These are phyloP conservation scores for Apiospora koreana DNA, from an alignment of 2,329 filamentous ascomycete species.

Conservation along the genomic window DNA sequence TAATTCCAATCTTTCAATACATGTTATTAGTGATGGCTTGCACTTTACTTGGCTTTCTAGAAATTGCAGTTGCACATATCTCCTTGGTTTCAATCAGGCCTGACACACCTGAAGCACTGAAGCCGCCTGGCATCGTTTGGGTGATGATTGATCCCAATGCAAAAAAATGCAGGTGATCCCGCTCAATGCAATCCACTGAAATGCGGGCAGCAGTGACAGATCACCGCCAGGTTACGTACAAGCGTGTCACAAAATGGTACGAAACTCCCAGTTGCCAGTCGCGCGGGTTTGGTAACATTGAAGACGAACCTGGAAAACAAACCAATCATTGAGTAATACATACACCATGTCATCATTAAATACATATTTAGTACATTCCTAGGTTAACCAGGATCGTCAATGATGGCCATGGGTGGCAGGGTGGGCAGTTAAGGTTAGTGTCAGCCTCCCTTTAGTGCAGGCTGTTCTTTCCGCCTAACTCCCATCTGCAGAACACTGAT, in stretches of 20 bases:
- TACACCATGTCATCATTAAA: no score
- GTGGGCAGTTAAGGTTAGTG: neutral
- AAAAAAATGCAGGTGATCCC: neutral
- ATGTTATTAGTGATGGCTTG: neutral
- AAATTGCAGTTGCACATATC: neutral
- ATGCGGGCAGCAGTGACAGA: neutral
- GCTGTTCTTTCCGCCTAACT: neutral
- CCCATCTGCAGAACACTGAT: neutral
- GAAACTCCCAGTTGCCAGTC: no score
- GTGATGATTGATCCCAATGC: neutral
- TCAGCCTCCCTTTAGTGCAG: conserved; percentile 9
- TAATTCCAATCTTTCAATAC: no score
- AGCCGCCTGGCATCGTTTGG: neutral
- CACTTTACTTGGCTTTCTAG: neutral
- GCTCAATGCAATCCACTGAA: neutral
- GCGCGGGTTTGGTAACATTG: neutral
- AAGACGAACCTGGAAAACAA: neutral
- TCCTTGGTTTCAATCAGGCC: neutral
- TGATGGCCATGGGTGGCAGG: neutral
- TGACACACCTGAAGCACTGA: conserved; percentile 1
- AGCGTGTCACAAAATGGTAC: conserved; percentile 2
- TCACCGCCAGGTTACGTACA: neutral
- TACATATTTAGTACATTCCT: no score
- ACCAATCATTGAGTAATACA: no score
- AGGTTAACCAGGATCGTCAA: no score